Base-by-base conservation (phyloP, 140 eudicot species). In the Senecio squalidus region DNA sequence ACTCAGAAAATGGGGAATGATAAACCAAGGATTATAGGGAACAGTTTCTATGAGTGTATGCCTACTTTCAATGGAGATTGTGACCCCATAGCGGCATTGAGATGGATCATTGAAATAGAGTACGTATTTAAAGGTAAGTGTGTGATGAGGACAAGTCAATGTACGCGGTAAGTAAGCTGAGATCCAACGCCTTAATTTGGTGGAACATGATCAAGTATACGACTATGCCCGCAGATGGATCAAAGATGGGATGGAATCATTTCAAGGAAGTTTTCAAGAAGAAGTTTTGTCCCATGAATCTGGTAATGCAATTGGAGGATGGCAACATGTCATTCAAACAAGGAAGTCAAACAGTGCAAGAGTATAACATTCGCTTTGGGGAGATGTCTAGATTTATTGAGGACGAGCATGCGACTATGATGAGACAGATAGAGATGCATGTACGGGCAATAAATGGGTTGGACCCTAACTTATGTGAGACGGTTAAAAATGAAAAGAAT, bases 221-320 rank as follows among this genome's bases (percentile, higher is more conserved):
- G n/a, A 33, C 40, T 4, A 60, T 22, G 51, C 20, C 26, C 9
- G 26, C 23, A 56, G 20, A 9, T 45, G 18, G 22, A 21, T 17
- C 55, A 29, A 60, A 41, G 16, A 62, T 62, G 40, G 22, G 50
- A 17, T 64, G 70, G 70, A 23, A 22, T 64, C 27, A 28, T 1
- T 64, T 64, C 34, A 64, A 64, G 47, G 60, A 64, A 50, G 26
- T 50, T 38, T 64, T 64, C 14, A 64, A 25, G 23, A 40, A 64
- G 0, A 8, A 9, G 51, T 64, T 49, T 50, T 50, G 45, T 64
- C 70, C 70, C 0, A 5, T 36, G 2, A 24, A 27, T 4, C 14
- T 33, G 39, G 60, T 48, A 49, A 27, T 33, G 70, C 36, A 24
- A 11, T 15, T 64, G 17, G 39, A 31, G 38, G 20, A 23, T 14